phyloP scores from a whole-genome alignment of 2,329 filamentous ascomycete genomes.

The Dactylonectria macrodidyma region DNA sequence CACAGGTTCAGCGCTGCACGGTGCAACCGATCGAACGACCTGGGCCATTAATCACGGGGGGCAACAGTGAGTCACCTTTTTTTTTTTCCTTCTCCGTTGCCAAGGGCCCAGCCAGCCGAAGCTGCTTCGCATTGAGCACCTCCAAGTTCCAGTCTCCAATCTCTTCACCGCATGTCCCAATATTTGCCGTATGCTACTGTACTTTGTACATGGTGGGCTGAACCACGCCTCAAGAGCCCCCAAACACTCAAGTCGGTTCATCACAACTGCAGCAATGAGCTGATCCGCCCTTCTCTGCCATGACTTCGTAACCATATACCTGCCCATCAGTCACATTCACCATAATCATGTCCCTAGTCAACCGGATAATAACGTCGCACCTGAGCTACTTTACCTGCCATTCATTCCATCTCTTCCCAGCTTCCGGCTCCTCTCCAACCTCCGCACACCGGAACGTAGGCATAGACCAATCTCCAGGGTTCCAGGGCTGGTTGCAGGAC shows the following conservation, averaged over 20 bases:
- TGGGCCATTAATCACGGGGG: slow-evolving; percentile 21
- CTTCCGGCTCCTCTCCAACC: slow-evolving; percentile 19
- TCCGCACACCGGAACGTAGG: not conserved
- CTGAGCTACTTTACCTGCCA: slow-evolving; percentile 35
- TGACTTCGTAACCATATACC: slow-evolving; percentile 4
- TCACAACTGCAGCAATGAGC: slow-evolving; percentile 39
- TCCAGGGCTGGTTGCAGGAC: slow-evolving; percentile 33
- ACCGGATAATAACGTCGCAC: slow-evolving; percentile 30
- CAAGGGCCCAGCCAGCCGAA: slow-evolving; percentile 10
- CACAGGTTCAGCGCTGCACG: slow-evolving; percentile 30
- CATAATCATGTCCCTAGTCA: slow-evolving; percentile 30
- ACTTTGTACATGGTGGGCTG: not conserved
- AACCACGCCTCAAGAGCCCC: slow-evolving; percentile 11
- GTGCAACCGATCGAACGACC: slow-evolving; percentile 26
- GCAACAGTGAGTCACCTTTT: slow-evolving; percentile 34
- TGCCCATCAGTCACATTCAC: slow-evolving; percentile 19
- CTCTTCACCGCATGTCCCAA: slow-evolving; percentile 22
- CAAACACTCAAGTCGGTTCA: slow-evolving; percentile 26
- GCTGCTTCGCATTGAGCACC: slow-evolving; percentile 22
- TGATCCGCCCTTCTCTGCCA: slow-evolving; percentile 35
- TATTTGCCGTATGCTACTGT: slow-evolving; percentile 14
- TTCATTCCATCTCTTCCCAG: slow-evolving; percentile 14
- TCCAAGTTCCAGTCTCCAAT: not conserved
- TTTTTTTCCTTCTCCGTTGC: not conserved
- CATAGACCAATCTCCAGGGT: slow-evolving; percentile 25